Percentiles rank a stretch among this genome's conserved stretches.
These are phyloP conservation scores for Saccharomycopsis sp. DNA, from an alignment of 805 yeast species.

Conservation along the genomic window DNA sequence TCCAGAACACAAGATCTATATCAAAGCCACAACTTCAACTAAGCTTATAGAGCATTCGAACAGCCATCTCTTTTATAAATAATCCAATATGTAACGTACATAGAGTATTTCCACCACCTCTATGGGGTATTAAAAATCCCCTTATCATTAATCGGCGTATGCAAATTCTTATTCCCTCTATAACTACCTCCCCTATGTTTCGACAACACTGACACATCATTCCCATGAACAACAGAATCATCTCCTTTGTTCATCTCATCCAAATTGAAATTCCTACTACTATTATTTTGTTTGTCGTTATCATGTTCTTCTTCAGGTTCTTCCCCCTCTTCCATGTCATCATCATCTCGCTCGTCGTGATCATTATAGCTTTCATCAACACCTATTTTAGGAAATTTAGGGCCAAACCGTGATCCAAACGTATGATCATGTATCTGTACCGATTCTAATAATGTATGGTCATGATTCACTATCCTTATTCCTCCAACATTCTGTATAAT, in stretches of 20 bases:
- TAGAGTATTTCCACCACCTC: no score
- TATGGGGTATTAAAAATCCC: neutral
- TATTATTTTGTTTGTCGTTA: neutral
- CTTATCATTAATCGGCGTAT: neutral
- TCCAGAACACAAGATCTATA: no score
- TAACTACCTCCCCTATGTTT: neutral
- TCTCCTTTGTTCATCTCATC: neutral
- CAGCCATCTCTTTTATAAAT: no score
- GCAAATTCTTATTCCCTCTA: neutral
- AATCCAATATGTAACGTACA: no score
- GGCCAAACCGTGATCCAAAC: neutral
- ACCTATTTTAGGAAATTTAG: neutral
- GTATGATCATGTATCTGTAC: conserved; percentile 2
- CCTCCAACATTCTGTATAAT: conserved; percentile 7
- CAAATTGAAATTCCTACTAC: neutral
- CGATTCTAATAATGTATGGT: conserved; percentile 18
- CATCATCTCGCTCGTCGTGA: conserved; percentile 5
- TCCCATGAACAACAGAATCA: neutral
- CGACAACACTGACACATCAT: neutral
- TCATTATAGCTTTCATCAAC: conserved; percentile 6
- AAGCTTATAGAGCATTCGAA: no score
- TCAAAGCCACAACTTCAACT: no score
- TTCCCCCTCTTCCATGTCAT: conserved; percentile 6
- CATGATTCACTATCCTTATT: conserved; percentile 12
- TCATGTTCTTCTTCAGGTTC: neutral